Percentiles rank a stretch among this genome's conserved stretches.
These are phyloP conservation scores for Leishmania tarentolae DNA, from an alignment of 208 protist species.

Conservation along the genomic window DNA sequence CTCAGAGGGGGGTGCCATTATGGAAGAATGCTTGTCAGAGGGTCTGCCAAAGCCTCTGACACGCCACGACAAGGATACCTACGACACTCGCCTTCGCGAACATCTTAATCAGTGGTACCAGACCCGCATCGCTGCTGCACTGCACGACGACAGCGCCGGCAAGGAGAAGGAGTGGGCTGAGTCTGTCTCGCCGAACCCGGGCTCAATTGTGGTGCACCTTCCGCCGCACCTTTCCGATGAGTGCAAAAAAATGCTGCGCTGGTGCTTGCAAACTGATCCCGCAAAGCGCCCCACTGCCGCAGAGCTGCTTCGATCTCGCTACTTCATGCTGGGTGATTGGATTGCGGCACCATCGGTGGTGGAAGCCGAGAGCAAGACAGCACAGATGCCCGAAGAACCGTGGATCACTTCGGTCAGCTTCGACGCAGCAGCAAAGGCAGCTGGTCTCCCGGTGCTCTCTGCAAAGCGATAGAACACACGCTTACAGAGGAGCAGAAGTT, in stretches of 20 bases:
- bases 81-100: conserved; percentile 35
- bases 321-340: conserved; percentile 81
- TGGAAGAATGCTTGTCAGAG: conserved; percentile 47
- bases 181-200: conserved; percentile 20
- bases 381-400: conserved; percentile 43
- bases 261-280: conserved; percentile 59
- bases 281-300: conserved; percentile 58
- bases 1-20: conserved; percentile 46
- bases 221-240: conserved; percentile 68
- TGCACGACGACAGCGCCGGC: conserved; percentile 20
- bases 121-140: conserved; percentile 18
- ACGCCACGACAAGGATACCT: conserved; percentile 37
- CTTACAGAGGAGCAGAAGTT: background rate
- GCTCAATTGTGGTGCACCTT: conserved; percentile 36
- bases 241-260: conserved; percentile 61
- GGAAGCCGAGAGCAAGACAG: conserved; percentile 7
- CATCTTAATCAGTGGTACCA: conserved; percentile 57
- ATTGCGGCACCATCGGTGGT: conserved; percentile 32
- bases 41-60: conserved; percentile 34
- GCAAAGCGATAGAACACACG: background rate
- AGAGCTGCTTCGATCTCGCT: conserved; percentile 64
- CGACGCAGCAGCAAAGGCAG: conserved; percentile 41
- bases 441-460: conserved; percentile 29
- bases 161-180: conserved; percentile 39
- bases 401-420: conserved; percentile 49